A percentile compares a stretch with the other conserved stretches of the same genome.
These are phyloP conservation scores for Ogataea trehaloabstinens DNA, from an alignment of 805 yeast genomes.

Conservation along the genomic window DNA sequence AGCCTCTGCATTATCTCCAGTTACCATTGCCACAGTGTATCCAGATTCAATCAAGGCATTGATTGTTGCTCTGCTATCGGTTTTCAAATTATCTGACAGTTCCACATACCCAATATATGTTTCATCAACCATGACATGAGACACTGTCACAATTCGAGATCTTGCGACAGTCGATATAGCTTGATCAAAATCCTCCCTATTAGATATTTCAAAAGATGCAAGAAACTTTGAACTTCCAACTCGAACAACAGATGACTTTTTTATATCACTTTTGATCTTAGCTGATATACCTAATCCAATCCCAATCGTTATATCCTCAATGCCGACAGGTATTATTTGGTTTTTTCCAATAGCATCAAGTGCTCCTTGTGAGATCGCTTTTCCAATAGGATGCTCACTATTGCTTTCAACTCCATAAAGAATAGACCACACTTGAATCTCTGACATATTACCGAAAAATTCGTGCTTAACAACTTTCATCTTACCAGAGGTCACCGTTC, in stretches of 20 bases:
- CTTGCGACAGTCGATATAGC: slow-evolving; percentile 9
- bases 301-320: slow-evolving; percentile 36
- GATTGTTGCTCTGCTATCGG: slow-evolving; percentile 62
- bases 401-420: slow-evolving; percentile 59
- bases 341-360: slow-evolving; percentile 4
- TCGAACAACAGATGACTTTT: slow-evolving; percentile 30
- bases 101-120: slow-evolving; percentile 62
- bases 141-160: slow-evolving; percentile 21
- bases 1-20: slow-evolving; percentile 75
- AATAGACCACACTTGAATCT: slow-evolving; percentile 45
- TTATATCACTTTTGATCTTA: slow-evolving; percentile 15
- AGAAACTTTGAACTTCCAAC: slow-evolving; percentile 57
- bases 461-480: slow-evolving; percentile 46
- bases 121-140: slow-evolving; percentile 52
- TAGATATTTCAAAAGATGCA: slow-evolving; percentile 21
- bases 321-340: slow-evolving; percentile 12
- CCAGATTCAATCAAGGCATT: slow-evolving; percentile 50
- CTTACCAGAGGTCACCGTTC: slow-evolving; percentile 85
- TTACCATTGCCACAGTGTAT: slow-evolving; percentile 75
- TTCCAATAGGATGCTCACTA: slow-evolving; percentile 89
- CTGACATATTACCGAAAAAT: slow-evolving; percentile 16
- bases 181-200: slow-evolving; percentile 19
- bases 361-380: slow-evolving; percentile 52
- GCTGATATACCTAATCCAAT: slow-evolving; percentile 49
- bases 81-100: slow-evolving; percentile 64